A percentile compares a stretch with the other conserved stretches of the same genome.
Conservation (phyloP, 2,329 filamentous ascomycete species). For the Alternaria rosae region DNA sequence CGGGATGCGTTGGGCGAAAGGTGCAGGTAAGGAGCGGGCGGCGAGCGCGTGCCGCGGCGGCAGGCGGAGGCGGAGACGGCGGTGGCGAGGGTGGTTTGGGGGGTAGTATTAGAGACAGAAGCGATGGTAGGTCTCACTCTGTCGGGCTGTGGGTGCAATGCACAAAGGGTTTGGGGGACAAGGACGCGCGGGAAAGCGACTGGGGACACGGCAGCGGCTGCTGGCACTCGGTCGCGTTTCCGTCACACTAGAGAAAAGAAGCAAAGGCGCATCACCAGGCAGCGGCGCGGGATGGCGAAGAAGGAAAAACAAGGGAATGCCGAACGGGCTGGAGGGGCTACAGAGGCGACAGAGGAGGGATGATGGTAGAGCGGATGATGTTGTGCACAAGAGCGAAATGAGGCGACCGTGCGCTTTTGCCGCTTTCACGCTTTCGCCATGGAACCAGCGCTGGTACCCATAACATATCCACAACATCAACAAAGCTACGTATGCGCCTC, state of each 20-base stretch:
- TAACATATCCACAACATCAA: slow-evolving; percentile 25
- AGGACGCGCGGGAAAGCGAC: slow-evolving; percentile 32
- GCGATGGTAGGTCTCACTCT: slow-evolving; percentile 27
- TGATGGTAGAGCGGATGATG: slow-evolving; percentile 32
- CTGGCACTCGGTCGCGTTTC: slow-evolving; percentile 37
- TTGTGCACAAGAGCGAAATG: slow-evolving; percentile 36
- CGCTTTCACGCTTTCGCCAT: slow-evolving; percentile 12
- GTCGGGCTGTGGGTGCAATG: slow-evolving; percentile 24
- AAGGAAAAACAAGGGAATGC: slow-evolving; percentile 36
- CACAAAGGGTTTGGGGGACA: slow-evolving; percentile 29
- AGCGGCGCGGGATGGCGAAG: slow-evolving; percentile 41
- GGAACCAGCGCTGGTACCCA: slow-evolving; percentile 8
- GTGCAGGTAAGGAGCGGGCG: slow-evolving; percentile 9
- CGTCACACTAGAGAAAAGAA: slow-evolving; percentile 33
- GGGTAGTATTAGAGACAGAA: slow-evolving; percentile 15
- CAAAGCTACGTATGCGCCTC: slow-evolving; percentile 10
- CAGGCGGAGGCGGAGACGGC: slow-evolving; percentile 1
- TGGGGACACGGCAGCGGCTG: slow-evolving; percentile 30
- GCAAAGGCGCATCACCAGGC: slow-evolving; percentile 40
- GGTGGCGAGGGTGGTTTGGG: neutral
- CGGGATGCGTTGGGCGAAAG: slow-evolving; percentile 1
- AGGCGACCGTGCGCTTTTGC: slow-evolving; percentile 15
- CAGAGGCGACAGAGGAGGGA: slow-evolving; percentile 25
- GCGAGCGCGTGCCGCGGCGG: slow-evolving; percentile 7
- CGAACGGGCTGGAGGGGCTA: slow-evolving; percentile 32